Conservation (phyloP, 345 rosid species). For the Linum tenue region DNA sequence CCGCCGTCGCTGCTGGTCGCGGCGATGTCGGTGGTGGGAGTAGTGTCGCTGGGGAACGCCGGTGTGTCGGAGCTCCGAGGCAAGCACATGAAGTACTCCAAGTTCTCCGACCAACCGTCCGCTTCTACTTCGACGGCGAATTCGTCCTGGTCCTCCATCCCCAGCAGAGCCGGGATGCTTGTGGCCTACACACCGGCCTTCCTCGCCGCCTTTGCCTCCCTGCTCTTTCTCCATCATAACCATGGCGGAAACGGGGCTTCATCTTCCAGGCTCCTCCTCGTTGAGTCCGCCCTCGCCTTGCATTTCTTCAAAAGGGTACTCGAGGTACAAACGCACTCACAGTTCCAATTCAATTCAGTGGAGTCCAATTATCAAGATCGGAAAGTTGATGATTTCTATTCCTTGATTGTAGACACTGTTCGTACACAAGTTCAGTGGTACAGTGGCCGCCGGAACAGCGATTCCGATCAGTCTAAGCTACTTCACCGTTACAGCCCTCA, state of each 20-base stretch:
- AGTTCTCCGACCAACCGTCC: not conserved
- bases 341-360: not conserved
- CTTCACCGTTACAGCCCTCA: constrained; percentile 21
- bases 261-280: constrained; percentile 38
- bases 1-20: not conserved
- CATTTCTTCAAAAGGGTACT: constrained; percentile 67
- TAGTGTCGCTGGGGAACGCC: constrained; percentile 1
- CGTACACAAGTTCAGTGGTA: constrained; percentile 59
- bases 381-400: not conserved
- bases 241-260: not conserved
- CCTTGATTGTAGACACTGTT: constrained; percentile 30
- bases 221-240: constrained; percentile 22
- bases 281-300: constrained; percentile 40
- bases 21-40: constrained; percentile 1
- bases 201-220: constrained; percentile 41
- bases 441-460: constrained; percentile 25
- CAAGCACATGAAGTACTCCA: constrained; percentile 3
- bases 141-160: not conserved
- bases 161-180: constrained; percentile 53
- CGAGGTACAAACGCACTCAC: too few relatives aligned
- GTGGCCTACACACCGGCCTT: constrained; percentile 49
- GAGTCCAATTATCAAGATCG: not conserved
- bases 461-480: constrained; percentile 32
- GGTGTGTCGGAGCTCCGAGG: constrained; percentile 2
- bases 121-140: not conserved